These are phyloP conservation scores for Lasiosphaeria miniovina DNA, from an alignment of 495 filamentous ascomycete genomes.

Conservation along the genomic window DNA sequence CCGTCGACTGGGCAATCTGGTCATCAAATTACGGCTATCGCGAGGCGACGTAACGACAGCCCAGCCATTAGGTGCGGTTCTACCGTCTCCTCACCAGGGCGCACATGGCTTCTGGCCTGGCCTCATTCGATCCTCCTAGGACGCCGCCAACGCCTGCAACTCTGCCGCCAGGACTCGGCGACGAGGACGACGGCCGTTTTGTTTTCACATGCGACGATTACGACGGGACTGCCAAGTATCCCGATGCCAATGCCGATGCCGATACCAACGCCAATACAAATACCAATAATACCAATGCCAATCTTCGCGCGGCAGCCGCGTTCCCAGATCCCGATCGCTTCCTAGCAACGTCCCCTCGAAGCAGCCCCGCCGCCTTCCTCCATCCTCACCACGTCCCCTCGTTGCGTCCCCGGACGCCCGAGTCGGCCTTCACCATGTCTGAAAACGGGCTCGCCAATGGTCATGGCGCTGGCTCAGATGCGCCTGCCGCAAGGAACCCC, in stretches of 20 bases:
- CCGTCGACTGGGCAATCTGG: neutral
- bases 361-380: slow-evolving; percentile 17
- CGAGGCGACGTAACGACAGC: neutral
- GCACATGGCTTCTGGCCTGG: slow-evolving; percentile 14
- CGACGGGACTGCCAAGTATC: slow-evolving; percentile 5
- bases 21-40: neutral
- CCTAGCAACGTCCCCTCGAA: slow-evolving; percentile 13
- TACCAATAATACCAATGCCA: too few species aligned
- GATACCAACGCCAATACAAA: neutral
- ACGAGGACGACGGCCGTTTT: slow-evolving; percentile 1
- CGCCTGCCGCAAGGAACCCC: slow-evolving; percentile 51
- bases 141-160: neutral
- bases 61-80: neutral
- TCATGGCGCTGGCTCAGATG: slow-evolving; percentile 21
- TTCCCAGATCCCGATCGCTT: neutral
- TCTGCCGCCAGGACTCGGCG: neutral
- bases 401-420: slow-evolving; percentile 17
- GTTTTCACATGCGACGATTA: slow-evolving; percentile 4
- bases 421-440: slow-evolving; percentile 33
- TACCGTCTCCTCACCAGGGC: neutral
- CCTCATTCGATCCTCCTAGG: neutral
- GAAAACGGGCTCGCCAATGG: slow-evolving; percentile 27
- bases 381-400: neutral
- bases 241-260: neutral
- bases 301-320: neutral